A percentile compares a stretch with the other conserved stretches of the same genome.
These are phyloP conservation scores for Picochlorum sp. DNA, from an alignment of 139 green algal species.

Conservation along the genomic window DNA sequence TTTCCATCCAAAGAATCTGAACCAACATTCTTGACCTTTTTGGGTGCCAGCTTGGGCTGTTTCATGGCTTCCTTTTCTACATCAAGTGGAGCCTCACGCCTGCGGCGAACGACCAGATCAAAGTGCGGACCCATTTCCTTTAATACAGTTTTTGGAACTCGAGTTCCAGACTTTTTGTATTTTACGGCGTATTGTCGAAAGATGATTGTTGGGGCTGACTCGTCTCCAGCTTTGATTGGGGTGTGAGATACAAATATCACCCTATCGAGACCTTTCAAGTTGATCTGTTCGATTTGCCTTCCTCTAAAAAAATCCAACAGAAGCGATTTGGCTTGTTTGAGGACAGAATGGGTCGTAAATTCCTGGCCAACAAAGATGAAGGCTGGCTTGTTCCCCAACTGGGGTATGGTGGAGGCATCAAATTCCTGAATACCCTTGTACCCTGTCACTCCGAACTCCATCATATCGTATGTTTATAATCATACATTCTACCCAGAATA, in stretches of 20 bases:
- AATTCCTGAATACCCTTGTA: slow-evolving; percentile 46
- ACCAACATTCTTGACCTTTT: slow-evolving; percentile 87
- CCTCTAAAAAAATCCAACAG: slow-evolving; percentile 86
- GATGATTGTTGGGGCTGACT: slow-evolving; percentile 30
- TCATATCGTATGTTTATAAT: slow-evolving; percentile 72
- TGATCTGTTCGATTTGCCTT: slow-evolving; percentile 54
- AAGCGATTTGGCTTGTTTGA: slow-evolving; percentile 61
- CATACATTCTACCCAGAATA: slow-evolving; percentile 80
- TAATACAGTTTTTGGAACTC: slow-evolving; percentile 68
- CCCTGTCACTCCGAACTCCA: slow-evolving; percentile 67
- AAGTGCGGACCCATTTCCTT: slow-evolving; percentile 74
- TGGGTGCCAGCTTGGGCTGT: slow-evolving; percentile 54
- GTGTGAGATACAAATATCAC: slow-evolving; percentile 50
- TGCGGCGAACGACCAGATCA: slow-evolving; percentile 64
- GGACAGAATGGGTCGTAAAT: slow-evolving; percentile 61
- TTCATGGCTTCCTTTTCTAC: slow-evolving; percentile 74
- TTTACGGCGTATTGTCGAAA: slow-evolving; percentile 67
- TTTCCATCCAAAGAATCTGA: slow-evolving; percentile 67
- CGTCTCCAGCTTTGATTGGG: not conserved
- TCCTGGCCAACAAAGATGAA: slow-evolving; percentile 80
- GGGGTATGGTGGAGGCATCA: slow-evolving; percentile 16
- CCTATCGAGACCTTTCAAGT: slow-evolving; percentile 72
- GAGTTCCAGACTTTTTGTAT: slow-evolving; percentile 56
- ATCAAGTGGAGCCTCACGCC: slow-evolving; percentile 46
- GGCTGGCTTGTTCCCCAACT: slow-evolving; percentile 58